Conservation (phyloP, 1,284 basidiomycete genomes). For the Tylopilus sp. region DNA sequence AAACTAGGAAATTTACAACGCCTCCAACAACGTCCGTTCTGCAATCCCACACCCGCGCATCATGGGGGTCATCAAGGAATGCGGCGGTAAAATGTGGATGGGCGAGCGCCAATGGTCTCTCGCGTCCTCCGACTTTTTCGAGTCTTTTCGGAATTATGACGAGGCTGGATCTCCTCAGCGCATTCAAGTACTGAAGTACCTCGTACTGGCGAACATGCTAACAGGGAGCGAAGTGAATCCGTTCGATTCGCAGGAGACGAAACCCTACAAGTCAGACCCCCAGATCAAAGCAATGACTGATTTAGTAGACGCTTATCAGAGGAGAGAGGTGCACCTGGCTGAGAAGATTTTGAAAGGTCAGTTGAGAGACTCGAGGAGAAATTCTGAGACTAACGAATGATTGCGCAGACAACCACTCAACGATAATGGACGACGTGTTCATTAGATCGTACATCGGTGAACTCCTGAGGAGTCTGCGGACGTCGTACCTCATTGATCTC, state of each 20-base stretch:
- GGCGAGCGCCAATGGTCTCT: constrained; percentile 98
- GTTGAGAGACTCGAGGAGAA: constrained; percentile 11
- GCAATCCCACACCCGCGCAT: constrained; percentile 98
- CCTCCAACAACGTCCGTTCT: constrained; percentile 87
- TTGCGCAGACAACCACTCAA: constrained; percentile 77
- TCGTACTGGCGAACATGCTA: constrained; percentile 97
- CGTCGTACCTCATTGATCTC: constrained; percentile 95
- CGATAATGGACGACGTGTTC: constrained; percentile 94
- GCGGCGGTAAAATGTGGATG: constrained; percentile 99
- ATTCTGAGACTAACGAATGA: not conserved
- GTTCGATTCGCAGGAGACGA: constrained; percentile 99
- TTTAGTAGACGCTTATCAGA: constrained; percentile 93
- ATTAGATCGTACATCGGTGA: constrained; percentile 94
- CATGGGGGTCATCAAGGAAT: constrained; percentile 99
- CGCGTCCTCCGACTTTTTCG: constrained; percentile 97
- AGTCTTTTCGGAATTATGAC: constrained; percentile 98
- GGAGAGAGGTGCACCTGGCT: constrained; percentile 91
- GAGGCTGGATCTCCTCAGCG: constrained; percentile 96
- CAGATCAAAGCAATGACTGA: constrained; percentile 99
- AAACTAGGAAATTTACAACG: constrained; percentile 90
- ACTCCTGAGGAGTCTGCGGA: constrained; percentile 86
- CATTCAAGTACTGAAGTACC: constrained; percentile 97
- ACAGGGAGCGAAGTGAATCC: constrained; percentile 99
- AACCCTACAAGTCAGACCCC: constrained; percentile 97
- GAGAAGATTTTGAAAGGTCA: constrained; percentile 90